Evolutionary conservation across 345 rosid genomes (phyloP).

Genomic region (Rhizophora apiculata): DNA sequence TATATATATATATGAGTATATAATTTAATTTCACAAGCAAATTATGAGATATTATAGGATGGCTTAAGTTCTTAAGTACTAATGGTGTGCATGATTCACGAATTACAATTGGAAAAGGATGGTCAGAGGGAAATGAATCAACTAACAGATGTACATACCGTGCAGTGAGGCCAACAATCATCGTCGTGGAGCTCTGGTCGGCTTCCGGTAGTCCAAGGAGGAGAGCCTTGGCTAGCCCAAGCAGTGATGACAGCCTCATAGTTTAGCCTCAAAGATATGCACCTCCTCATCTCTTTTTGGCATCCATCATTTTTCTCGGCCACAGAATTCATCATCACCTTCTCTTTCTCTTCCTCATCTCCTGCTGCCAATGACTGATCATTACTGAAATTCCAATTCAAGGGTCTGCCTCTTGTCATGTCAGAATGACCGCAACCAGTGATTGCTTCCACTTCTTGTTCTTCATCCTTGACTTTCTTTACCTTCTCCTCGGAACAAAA

Average conservation of each 20-base stretch:
- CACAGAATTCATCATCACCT: neutral
- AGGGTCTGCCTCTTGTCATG: constrained; percentile 4
- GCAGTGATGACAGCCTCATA: constrained; percentile 47
- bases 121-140: too few relatives aligned
- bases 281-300: constrained; percentile 21
- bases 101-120: too few relatives aligned
- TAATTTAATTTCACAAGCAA: neutral
- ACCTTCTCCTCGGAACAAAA: constrained; percentile 2
- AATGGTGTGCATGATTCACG: too few relatives aligned
- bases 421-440: constrained; percentile 2
- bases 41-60: neutral
- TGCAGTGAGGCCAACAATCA: constrained; percentile 34
- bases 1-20: neutral
- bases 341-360: constrained; percentile 12
- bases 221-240: constrained; percentile 49
- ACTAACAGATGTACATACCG: constrained; percentile 28
- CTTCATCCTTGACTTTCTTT: constrained; percentile 40
- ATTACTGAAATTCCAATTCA: constrained; percentile 26
- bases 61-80: too few relatives aligned
- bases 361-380: neutral
- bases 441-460: constrained; percentile 19
- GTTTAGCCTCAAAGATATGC: constrained; percentile 38
- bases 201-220: constrained; percentile 52
- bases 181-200: constrained; percentile 33
- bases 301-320: constrained; percentile 10